Conservation (phyloP, 202 grass and related monocot genomes). For the Brachypodium distachyon region DNA sequence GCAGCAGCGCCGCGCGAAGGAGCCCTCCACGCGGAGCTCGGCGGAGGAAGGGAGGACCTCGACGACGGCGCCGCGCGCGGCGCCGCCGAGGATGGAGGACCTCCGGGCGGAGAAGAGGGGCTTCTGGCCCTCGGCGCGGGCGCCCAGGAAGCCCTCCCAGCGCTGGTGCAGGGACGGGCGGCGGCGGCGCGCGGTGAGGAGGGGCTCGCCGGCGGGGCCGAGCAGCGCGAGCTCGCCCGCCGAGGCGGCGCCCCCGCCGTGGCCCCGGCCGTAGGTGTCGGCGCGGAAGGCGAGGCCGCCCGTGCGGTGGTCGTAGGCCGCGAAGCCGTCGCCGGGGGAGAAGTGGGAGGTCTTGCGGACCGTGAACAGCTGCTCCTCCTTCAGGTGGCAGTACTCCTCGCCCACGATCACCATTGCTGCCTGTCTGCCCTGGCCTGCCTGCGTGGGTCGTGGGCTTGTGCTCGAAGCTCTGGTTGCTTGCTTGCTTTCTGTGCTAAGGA, state of each 20-base stretch:
- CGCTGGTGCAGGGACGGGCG: constrained; percentile 85
- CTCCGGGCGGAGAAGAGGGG: constrained; percentile 72
- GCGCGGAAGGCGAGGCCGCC: constrained; percentile 73
- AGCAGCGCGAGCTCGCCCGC: constrained; percentile 72
- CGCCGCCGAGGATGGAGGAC: constrained; percentile 68
- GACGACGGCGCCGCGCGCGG: constrained; percentile 41
- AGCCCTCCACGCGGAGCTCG: constrained; percentile 77
- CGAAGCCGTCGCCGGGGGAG: constrained; percentile 83
- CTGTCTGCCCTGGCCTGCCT: background rate
- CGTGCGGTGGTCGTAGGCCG: constrained; percentile 73
- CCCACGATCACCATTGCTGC: constrained; percentile 40
- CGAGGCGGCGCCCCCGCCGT: constrained; percentile 30
- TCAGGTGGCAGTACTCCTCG: constrained; percentile 56
- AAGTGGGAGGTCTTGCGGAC: constrained; percentile 94
- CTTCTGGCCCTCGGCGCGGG: constrained; percentile 57
- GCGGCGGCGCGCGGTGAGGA: constrained; percentile 79
- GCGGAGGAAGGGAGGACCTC: constrained; percentile 34
- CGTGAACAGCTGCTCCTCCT: constrained; percentile 72
- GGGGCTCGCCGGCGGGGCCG: constrained; percentile 54
- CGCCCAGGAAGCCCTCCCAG: constrained; percentile 84
- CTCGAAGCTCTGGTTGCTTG: background rate
- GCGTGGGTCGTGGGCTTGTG: background rate
- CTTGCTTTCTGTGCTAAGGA: background rate
- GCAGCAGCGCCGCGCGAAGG: constrained; percentile 74
- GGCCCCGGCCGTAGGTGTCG: constrained; percentile 66